A percentile compares a stretch with the other conserved stretches of the same genome.
phyloP scores from a whole-genome alignment of 177 flowering plant genomes.

The Telopea speciosissima region DNA sequence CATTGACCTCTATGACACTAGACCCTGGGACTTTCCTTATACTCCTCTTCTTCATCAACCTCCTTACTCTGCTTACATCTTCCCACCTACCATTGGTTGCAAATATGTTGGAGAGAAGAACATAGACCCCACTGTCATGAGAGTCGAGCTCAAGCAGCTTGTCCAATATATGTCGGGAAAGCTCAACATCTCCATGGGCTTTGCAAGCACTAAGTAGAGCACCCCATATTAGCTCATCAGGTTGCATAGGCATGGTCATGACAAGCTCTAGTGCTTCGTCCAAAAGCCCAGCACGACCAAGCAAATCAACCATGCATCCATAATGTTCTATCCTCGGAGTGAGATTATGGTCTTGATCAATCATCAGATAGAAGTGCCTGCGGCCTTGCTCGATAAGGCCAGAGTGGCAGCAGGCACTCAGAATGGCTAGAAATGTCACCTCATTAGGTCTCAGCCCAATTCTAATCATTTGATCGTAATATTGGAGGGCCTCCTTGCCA shows the following conservation, averaged over 20 bases:
- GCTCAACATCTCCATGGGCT: conserved; percentile 31
- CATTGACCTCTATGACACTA: conserved; percentile 45
- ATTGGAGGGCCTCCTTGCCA: conserved; percentile 36
- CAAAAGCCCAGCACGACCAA: conserved; percentile 45
- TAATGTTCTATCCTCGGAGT: conserved; percentile 41
- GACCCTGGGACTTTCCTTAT: conserved; percentile 48
- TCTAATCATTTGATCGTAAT: conserved; percentile 30
- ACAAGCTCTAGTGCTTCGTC: conserved; percentile 39
- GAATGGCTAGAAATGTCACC: conserved; percentile 46
- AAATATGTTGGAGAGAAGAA: conserved; percentile 48
- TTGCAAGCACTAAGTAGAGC: conserved; percentile 51
- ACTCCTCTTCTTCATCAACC: conserved; percentile 43
- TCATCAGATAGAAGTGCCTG: conserved; percentile 24
- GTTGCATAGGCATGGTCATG: conserved; percentile 36
- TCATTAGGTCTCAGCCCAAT: conserved; percentile 38
- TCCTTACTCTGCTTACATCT: conserved; percentile 40
- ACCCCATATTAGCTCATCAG: conserved; percentile 52
- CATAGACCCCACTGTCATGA: conserved; percentile 48
- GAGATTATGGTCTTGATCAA: conserved; percentile 19
- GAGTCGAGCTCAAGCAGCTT: conserved; percentile 29
- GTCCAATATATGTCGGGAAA: conserved; percentile 23
- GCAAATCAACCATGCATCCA: conserved; percentile 56
- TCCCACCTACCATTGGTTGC: conserved; percentile 46
- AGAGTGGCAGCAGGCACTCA: conserved; percentile 54
- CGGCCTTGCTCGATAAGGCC: conserved; percentile 50